Conservation (phyloP, 2,329 filamentous ascomycete genomes). For the Pseudogymnoascus sp. region DNA sequence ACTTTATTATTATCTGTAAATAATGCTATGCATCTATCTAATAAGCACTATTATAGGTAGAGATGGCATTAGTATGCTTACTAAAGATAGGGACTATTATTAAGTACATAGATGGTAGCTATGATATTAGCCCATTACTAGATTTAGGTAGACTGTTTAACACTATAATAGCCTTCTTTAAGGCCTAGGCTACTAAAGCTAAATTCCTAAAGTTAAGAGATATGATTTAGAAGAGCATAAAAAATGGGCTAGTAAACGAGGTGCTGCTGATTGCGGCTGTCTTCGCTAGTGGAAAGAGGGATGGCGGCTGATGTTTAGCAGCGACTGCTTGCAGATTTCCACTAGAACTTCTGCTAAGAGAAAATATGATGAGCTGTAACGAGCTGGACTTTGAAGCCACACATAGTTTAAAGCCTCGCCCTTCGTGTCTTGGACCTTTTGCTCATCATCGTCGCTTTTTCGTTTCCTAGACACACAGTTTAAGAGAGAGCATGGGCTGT, state of each 20-base stretch:
- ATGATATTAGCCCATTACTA: conserved; percentile 16
- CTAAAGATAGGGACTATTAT: conserved; percentile 24
- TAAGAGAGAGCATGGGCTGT: background rate
- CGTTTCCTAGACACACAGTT: background rate
- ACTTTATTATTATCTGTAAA: conserved; percentile 22
- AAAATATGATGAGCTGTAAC: background rate
- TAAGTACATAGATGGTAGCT: background rate
- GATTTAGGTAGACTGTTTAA: conserved; percentile 21
- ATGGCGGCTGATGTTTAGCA: background rate
- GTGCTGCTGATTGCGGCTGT: conserved; percentile 14
- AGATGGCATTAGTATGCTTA: conserved; percentile 31
- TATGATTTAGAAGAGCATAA: conserved; percentile 12
- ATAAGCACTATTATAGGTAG: conserved; percentile 32
- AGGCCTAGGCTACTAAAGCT: conserved; percentile 19
- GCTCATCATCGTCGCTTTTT: background rate
- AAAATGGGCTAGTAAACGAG: conserved; percentile 14
- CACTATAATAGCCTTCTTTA: conserved; percentile 20
- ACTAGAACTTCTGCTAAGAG: background rate
- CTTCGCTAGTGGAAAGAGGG: conserved; percentile 9
- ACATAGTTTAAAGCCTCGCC: background rate
- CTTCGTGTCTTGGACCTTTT: background rate
- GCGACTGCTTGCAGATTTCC: background rate
- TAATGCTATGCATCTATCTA: conserved; percentile 46
- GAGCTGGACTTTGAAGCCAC: background rate
- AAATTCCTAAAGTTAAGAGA: conserved; percentile 14